These are phyloP conservation scores for Mucor indicus DNA, from an alignment of 371 early-diverging fungal genomes.

Conservation along the genomic window DNA sequence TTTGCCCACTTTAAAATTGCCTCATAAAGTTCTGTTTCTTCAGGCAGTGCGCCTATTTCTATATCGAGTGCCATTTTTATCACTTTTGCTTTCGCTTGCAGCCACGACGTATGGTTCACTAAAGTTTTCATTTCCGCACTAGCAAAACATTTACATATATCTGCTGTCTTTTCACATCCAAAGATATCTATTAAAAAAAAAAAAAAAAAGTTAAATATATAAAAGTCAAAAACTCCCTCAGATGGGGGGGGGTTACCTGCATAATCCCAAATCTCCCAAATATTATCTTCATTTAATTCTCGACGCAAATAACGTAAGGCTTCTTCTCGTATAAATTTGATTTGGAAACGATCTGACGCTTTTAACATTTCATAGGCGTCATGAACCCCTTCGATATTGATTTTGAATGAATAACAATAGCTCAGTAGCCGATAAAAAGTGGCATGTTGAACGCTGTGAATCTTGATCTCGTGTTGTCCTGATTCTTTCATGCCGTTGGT, in stretches of 20 bases:
- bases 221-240: no score
- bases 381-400: slow-evolving; percentile 31
- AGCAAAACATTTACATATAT: slow-evolving; percentile 40
- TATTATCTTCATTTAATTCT: slow-evolving; percentile 37
- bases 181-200: slow-evolving; percentile 22
- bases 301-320: slow-evolving; percentile 45
- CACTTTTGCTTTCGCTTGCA: slow-evolving; percentile 46
- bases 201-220: background rate
- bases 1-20: slow-evolving; percentile 51
- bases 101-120: slow-evolving; percentile 33
- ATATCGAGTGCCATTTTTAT: slow-evolving; percentile 44
- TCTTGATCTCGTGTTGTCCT: slow-evolving; percentile 41
- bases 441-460: slow-evolving; percentile 42
- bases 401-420: slow-evolving; percentile 48
- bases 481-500: slow-evolving; percentile 65
- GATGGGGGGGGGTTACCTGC: no score
- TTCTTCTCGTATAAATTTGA: slow-evolving; percentile 41
- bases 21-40: slow-evolving; percentile 50
- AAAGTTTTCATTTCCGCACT: slow-evolving; percentile 36
- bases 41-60: slow-evolving; percentile 42
- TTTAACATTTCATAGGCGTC: slow-evolving; percentile 50
- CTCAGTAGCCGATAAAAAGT: slow-evolving; percentile 45
- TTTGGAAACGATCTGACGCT: slow-evolving; percentile 54
- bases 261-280: slow-evolving; percentile 59
- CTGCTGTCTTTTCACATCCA: slow-evolving; percentile 35